Evolutionary conservation across 306 rosid genomes (phyloP).

Genomic region (Cucurbita ficifolia): DNA sequence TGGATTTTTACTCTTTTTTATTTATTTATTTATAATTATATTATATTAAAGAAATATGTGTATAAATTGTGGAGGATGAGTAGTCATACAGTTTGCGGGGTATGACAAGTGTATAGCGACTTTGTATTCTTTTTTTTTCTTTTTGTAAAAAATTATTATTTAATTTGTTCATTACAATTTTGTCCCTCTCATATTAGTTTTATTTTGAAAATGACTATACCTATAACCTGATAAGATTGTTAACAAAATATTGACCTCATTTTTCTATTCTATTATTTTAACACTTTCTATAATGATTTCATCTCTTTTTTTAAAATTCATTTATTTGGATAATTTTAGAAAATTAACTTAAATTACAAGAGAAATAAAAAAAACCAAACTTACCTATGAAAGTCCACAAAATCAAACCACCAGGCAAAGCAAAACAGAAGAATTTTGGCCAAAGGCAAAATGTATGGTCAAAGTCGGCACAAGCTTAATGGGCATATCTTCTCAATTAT

Average conservation of each 20-base stretch:
- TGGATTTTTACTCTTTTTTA: background rate
- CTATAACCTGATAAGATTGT: background rate
- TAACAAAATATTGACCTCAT: background rate
- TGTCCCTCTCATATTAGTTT: background rate
- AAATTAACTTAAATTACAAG: no score
- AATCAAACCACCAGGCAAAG: no score
- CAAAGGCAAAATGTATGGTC: no score
- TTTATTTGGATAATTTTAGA: no score
- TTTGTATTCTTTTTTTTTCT: background rate
- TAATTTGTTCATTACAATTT: background rate
- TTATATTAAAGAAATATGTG: background rate
- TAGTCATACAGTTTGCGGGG: background rate
- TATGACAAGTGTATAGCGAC: background rate
- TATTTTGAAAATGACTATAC: background rate
- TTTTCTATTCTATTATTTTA: conserved; percentile 2
- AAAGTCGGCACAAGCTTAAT: no score
- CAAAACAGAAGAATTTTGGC: no score
- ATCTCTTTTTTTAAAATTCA: no score
- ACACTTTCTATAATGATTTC: background rate
- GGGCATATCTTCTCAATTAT: no score
- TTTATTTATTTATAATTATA: no score
- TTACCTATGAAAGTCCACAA: no score
- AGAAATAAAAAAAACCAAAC: no score
- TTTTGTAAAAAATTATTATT: background rate
- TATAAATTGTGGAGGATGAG: background rate